Conservation (phyloP, 129 eudicot genomes). For the Flaveria trinervia region DNA sequence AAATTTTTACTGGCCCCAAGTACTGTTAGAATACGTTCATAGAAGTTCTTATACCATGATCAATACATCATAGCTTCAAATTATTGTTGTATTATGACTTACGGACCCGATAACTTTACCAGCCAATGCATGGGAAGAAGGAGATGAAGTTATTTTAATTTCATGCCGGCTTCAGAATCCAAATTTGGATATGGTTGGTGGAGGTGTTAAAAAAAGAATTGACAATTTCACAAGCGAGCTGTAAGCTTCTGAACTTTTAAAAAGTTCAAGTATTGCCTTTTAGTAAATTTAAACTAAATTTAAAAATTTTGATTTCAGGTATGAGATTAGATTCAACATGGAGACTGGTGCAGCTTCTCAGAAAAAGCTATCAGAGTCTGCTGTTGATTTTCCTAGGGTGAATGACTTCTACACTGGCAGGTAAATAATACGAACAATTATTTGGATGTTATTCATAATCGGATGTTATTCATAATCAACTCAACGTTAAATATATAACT, state of each 20-base stretch:
- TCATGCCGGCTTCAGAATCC: slow-evolving; percentile 77
- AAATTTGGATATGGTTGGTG: slow-evolving; percentile 66
- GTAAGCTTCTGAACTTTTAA: slow-evolving; percentile 43
- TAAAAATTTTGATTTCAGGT: slow-evolving; percentile 46
- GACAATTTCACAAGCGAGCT: slow-evolving; percentile 69
- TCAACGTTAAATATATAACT: too few species aligned
- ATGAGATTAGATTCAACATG: slow-evolving; percentile 96
- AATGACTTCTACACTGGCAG: slow-evolving; percentile 88
- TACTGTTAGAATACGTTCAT: too few species aligned
- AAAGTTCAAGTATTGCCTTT: neutral
- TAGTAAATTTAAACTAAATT: neutral
- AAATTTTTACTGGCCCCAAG: too few species aligned
- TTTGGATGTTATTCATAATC: neutral
- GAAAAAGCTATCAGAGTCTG: slow-evolving; percentile 62
- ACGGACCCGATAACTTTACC: slow-evolving; percentile 18
- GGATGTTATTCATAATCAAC: neutral
- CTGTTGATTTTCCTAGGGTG: slow-evolving; percentile 84
- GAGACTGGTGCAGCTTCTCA: slow-evolving; percentile 79
- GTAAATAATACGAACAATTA: slow-evolving; percentile 22
- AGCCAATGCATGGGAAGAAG: slow-evolving; percentile 99
- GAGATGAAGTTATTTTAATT: slow-evolving; percentile 84
- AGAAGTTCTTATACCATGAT: too few species aligned
- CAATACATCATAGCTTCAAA: neutral
- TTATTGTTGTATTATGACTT: neutral
- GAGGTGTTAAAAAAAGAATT: slow-evolving; percentile 48